Conservation (phyloP, 495 filamentous ascomycete genomes). For the Penicillium salamii region DNA sequence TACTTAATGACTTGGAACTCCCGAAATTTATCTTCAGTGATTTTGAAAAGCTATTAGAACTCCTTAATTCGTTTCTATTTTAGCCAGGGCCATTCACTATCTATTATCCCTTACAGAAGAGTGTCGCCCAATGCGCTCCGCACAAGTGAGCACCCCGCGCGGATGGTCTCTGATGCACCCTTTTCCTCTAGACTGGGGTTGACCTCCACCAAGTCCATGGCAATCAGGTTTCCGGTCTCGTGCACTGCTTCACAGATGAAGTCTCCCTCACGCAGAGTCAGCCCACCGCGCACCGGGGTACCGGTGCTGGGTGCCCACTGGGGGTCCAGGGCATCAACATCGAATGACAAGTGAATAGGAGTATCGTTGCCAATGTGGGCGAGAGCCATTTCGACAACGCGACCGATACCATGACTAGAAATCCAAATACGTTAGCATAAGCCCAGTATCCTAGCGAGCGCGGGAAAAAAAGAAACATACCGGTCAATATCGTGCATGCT, state of each 20-base stretch:
- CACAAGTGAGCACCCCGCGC: slow-evolving; percentile 86
- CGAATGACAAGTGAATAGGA: slow-evolving; percentile 94
- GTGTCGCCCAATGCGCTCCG: slow-evolving; percentile 91
- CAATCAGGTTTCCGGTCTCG: slow-evolving; percentile 84
- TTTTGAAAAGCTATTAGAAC: too few relatives aligned
- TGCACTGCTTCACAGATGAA: slow-evolving; percentile 97
- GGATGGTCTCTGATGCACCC: slow-evolving; percentile 82
- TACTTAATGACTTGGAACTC: too few relatives aligned
- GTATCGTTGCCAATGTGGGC: slow-evolving; percentile 91
- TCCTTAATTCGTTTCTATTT: slow-evolving; percentile 1
- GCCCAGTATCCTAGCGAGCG: neutral
- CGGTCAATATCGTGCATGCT: slow-evolving; percentile 98
- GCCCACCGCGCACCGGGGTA: slow-evolving; percentile 89
- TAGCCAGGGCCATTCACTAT: slow-evolving; percentile 5
- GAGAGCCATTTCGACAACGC: slow-evolving; percentile 95
- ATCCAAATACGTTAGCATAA: slow-evolving; percentile 6
- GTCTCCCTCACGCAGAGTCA: slow-evolving; percentile 94
- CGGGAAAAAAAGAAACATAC: slow-evolving; percentile 35
- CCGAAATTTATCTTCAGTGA: too few relatives aligned
- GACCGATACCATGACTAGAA: slow-evolving; percentile 80
- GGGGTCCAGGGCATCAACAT: slow-evolving; percentile 95
- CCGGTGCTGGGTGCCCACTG: slow-evolving; percentile 95
- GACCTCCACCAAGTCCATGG: slow-evolving; percentile 94
- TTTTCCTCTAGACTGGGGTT: slow-evolving; percentile 80
- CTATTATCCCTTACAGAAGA: slow-evolving; percentile 55